These are phyloP conservation scores for Neoarthrinium moseri DNA, from an alignment of 2,329 filamentous ascomycete genomes.

Conservation along the genomic window DNA sequence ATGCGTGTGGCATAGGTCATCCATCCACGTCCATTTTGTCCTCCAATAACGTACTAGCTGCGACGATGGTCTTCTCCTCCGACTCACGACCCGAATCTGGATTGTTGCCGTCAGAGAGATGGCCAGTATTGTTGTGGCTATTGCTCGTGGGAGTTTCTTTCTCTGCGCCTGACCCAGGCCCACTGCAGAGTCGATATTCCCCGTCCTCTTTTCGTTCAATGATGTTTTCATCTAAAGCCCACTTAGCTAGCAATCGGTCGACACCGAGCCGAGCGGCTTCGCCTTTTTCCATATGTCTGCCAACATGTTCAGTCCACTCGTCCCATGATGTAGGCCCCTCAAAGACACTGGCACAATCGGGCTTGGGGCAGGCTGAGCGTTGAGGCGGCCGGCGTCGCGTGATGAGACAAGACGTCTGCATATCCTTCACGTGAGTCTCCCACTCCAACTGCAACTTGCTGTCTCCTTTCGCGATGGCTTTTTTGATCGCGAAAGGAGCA, in stretches of 20 bases:
- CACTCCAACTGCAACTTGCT: slow-evolving; percentile 60
- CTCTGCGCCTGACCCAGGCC: slow-evolving; percentile 32
- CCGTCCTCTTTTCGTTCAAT: slow-evolving; percentile 57
- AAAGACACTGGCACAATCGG: slow-evolving; percentile 71
- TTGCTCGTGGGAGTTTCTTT: slow-evolving; percentile 21
- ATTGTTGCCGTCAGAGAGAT: slow-evolving; percentile 27
- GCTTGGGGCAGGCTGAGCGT: slow-evolving; percentile 67
- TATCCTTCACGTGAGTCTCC: slow-evolving; percentile 65
- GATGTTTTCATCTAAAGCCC: slow-evolving; percentile 63
- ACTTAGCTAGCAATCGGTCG: slow-evolving; percentile 56
- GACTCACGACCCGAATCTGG: slow-evolving; percentile 21
- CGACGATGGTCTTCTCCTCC: slow-evolving; percentile 31
- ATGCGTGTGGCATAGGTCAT: slow-evolving; percentile 14
- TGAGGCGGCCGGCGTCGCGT: slow-evolving; percentile 68
- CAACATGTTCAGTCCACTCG: slow-evolving; percentile 88
- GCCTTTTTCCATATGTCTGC: slow-evolving; percentile 80
- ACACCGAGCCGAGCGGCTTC: slow-evolving; percentile 58
- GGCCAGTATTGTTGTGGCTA: slow-evolving; percentile 21
- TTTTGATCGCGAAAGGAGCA: slow-evolving; percentile 64
- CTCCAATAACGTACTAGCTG: slow-evolving; percentile 31
- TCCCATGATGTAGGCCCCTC: slow-evolving; percentile 78
- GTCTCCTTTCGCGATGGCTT: slow-evolving; percentile 55
- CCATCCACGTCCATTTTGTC: slow-evolving; percentile 34
- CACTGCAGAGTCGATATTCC: slow-evolving; percentile 53
- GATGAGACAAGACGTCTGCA: slow-evolving; percentile 73